A percentile compares a stretch with the other conserved stretches of the same genome.
Evolutionary conservation across 805 yeast species (phyloP).

Genomic region (Dipodascopsis uninucleata): DNA sequence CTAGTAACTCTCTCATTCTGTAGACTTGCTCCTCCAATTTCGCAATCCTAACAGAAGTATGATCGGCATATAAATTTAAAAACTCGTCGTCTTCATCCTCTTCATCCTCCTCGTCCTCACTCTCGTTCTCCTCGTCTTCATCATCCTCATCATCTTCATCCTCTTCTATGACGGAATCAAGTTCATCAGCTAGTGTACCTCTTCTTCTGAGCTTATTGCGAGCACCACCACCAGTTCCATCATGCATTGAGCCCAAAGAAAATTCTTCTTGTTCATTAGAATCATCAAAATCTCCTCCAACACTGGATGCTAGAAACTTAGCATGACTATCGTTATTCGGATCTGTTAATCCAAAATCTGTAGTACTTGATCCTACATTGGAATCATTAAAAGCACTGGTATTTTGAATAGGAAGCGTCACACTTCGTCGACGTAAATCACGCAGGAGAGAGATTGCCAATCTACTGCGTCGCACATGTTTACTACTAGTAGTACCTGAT

Average conservation of each 20-base stretch:
- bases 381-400: no score
- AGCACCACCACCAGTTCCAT: no score
- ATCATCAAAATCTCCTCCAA: no score
- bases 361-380: no score
- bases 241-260: no score
- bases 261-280: no score
- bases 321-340: no score
- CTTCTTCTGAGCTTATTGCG: no score
- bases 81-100: conserved; percentile 26
- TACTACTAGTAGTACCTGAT: conserved; percentile 1
- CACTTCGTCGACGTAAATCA: conserved; percentile 18
- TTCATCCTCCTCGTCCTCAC: conserved; percentile 13
- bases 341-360: no score
- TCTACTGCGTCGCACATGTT: conserved; percentile 4
- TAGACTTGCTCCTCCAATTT: conserved; percentile 24
- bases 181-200: no score
- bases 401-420: conserved; percentile 13
- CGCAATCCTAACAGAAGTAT: conserved; percentile 19
- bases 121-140: conserved; percentile 3
- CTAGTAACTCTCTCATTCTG: conserved; percentile 24
- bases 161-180: no score
- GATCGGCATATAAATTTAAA: conserved; percentile 21
- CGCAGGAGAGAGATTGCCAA: conserved; percentile 23
- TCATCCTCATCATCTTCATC: conserved; percentile 7
- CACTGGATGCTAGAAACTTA: no score